Evolutionary conservation across 768 basidiomycete genomes (phyloP), one percentile per base, ranked within the genome.

Genomic region (Russula sp.): DNA sequence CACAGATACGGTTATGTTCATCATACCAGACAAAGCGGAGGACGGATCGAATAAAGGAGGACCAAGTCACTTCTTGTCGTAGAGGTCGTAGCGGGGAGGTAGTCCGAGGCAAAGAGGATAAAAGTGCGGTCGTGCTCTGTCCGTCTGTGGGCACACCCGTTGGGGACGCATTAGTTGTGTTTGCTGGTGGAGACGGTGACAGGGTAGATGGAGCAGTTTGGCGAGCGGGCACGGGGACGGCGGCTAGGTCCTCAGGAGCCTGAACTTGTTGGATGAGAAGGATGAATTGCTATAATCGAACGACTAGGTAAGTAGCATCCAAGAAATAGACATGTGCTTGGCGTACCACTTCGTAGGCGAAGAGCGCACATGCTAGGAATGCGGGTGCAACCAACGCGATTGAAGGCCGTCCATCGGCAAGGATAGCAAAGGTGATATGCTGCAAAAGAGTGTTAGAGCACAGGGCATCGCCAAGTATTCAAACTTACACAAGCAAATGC

Each of bases 371-470:
- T 13, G 90, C 87, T 28, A 95, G 71, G 70, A 94, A 95, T 0
- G 92, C 91, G 1, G 94, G 92, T 0, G 89, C 88, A 46, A 94
- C 80, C 28, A 94, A 79, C 1, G 92, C 87, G 26, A 96, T 74
- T 1, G 92, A 92, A 2, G 92, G 83, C 34, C 86, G 78, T 49
- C 92, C 92, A 65, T 94, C 89, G 3, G 90, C 86, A 42, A 94
- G 76, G 61, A 95, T 88, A 5, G 90, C 92, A 63, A 96, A 88
- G 0, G 92, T 94, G 59, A 94, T 85, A 70, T 95, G 92, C 80
- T 81, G 59, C 3, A 50, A 48, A 22, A 22, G 40, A 38, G 48
- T 54, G 34, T 16, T 54, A 38, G 59, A 32, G 28, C 24, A 22
- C 7, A 44, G 18, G n/a, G 34, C 40, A 28, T 36, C 16, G 22